phyloP scores from a whole-genome alignment of 768 basidiomycete species.

The Tricholoma flavovirens region DNA sequence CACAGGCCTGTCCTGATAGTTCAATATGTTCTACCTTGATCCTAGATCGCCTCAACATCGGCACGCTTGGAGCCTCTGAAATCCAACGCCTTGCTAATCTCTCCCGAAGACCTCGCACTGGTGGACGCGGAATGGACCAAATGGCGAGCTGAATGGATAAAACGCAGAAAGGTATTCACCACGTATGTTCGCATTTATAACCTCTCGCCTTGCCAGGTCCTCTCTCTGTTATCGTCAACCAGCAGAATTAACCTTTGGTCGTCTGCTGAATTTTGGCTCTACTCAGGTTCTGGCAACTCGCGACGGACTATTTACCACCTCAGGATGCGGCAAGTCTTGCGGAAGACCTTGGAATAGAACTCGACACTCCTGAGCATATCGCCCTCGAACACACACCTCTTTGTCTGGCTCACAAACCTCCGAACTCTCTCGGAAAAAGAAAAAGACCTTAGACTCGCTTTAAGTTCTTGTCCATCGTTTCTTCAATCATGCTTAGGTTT shows the following conservation, averaged over 20 bases:
- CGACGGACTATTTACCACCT: slow-evolving; percentile 61
- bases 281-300: slow-evolving; percentile 70
- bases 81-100: slow-evolving; percentile 60
- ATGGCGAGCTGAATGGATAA: slow-evolving; percentile 80
- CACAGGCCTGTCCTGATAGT: background rate
- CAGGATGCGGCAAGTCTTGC: slow-evolving; percentile 58
- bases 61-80: slow-evolving; percentile 60
- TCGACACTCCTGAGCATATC: slow-evolving; percentile 67
- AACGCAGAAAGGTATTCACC: slow-evolving; percentile 69
- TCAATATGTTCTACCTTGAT: slow-evolving; percentile 5
- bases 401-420: slow-evolving; percentile 33
- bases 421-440: slow-evolving; percentile 39
- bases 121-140: slow-evolving; percentile 71
- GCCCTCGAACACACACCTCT: slow-evolving; percentile 60
- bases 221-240: background rate
- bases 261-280: background rate
- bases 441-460: slow-evolving; percentile 32
- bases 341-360: slow-evolving; percentile 79
- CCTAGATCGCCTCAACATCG: slow-evolving; percentile 44
- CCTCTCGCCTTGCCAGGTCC: background rate
- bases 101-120: slow-evolving; percentile 60
- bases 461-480: background rate
- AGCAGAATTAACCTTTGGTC: background rate
- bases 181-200: slow-evolving; percentile 41
- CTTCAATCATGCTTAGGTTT: background rate